phyloP scores from a whole-genome alignment of 768 basidiomycete species.

The Xerocomus spinulosus region DNA sequence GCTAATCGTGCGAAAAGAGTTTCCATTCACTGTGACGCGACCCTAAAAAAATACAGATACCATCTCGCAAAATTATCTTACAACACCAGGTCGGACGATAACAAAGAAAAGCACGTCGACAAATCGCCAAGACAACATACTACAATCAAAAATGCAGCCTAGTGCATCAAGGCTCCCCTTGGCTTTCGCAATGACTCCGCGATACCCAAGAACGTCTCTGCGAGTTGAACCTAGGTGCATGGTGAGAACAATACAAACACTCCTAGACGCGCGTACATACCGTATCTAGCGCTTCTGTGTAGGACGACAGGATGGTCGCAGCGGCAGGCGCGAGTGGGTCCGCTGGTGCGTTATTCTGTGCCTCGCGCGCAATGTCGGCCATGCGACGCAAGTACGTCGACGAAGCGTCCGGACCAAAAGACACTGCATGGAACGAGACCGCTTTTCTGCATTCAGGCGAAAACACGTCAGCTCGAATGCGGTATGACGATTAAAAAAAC shows the following conservation, averaged over 20 bases:
- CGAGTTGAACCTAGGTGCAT: conserved; percentile 45
- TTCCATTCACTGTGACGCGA: no score
- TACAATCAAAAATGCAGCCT: not conserved
- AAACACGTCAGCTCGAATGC: not conserved
- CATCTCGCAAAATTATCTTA: no score
- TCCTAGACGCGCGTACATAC: conserved; percentile 23
- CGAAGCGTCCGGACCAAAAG: conserved; percentile 40
- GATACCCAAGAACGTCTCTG: conserved; percentile 54
- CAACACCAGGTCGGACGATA: no score
- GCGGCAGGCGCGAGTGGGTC: conserved; percentile 35
- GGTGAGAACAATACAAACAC: no score
- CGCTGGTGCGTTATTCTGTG: conserved; percentile 41
- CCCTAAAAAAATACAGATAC: no score
- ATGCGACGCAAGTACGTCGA: conserved; percentile 39
- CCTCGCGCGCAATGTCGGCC: conserved; percentile 47
- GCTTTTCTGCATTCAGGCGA: conserved; percentile 39
- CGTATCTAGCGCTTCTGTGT: conserved; percentile 47
- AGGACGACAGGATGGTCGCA: conserved; percentile 41
- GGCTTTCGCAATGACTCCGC: conserved; percentile 56
- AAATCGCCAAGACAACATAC: not conserved
- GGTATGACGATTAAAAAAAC: rapidly evolving
- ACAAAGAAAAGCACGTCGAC: no score
- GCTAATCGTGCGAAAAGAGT: no score
- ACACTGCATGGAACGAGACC: conserved; percentile 55
- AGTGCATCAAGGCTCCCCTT: conserved; percentile 43